Percentiles rank a stretch among this genome's conserved stretches.
Conservation (phyloP, 495 filamentous ascomycete species). For the Penicillium steckii region DNA sequence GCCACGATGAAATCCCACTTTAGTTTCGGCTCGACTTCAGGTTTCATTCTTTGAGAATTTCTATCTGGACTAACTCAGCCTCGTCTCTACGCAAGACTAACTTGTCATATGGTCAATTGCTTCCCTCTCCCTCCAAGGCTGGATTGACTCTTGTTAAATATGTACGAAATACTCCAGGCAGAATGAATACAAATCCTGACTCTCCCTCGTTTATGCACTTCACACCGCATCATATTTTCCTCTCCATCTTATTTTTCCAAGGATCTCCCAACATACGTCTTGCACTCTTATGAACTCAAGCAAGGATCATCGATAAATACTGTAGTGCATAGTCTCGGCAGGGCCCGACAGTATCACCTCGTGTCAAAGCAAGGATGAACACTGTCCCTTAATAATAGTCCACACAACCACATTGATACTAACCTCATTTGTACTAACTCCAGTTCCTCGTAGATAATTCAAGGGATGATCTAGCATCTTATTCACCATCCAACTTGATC, state of each 20-base stretch:
- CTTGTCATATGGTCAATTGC: no score
- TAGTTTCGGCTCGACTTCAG: background rate
- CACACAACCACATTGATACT: no score
- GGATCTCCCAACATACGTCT: background rate
- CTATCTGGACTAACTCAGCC: constrained; percentile 6
- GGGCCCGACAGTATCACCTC: constrained; percentile 3
- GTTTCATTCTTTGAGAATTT: constrained; percentile 3
- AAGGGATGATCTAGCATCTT: background rate
- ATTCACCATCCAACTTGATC: background rate
- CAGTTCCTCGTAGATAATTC: background rate
- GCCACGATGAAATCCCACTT: constrained; percentile 10
- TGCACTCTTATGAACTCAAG: background rate
- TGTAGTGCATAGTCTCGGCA: no score
- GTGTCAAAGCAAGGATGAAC: constrained; percentile 11
- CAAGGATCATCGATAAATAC: constrained; percentile 1
- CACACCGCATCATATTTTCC: background rate
- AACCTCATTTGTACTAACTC: no score
- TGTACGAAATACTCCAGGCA: no score
- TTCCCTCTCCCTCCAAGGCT: no score
- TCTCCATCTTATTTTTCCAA: background rate
- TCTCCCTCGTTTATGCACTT: background rate
- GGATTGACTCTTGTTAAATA: no score
- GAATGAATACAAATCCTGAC: no score
- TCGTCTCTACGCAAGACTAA: background rate
- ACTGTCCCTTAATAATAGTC: no score